phyloP scores from a whole-genome alignment of 2,329 filamentous ascomycete species.

The Phaeosphaeriaceae sp. region DNA sequence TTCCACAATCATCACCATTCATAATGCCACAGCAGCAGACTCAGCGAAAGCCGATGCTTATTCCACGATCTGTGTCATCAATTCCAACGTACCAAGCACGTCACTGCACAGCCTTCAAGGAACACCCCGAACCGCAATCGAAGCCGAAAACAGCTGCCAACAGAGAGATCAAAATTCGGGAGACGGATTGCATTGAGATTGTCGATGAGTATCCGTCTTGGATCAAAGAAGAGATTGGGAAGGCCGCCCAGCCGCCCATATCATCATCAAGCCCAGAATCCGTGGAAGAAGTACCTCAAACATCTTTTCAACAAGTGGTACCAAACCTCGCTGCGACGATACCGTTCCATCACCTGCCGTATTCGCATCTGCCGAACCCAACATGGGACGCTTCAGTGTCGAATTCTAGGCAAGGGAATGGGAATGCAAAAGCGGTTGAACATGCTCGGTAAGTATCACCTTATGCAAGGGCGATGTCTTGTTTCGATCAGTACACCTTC shows the following conservation, averaged over 20 bases:
- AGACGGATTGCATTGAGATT: constrained; percentile 30
- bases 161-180: not conserved
- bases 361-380: constrained; percentile 8
- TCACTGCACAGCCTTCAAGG: constrained; percentile 1
- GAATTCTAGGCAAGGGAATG: constrained; percentile 21
- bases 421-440: constrained; percentile 1
- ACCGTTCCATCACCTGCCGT: constrained; percentile 16
- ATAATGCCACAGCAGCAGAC: not conserved
- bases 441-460: constrained; percentile 29
- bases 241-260: constrained; percentile 1
- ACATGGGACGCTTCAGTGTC: constrained; percentile 15
- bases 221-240: constrained; percentile 17
- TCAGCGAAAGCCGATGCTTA: too few relatives aligned
- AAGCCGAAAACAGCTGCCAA: not conserved
- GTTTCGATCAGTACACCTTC: constrained; percentile 33
- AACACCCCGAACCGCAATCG: constrained; percentile 1
- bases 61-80: not conserved
- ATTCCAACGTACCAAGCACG: constrained; percentile 5
- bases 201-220: constrained; percentile 29
- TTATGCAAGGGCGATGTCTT: constrained; percentile 12
- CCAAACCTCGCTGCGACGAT: constrained; percentile 8
- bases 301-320: constrained; percentile 19
- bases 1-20: not conserved
- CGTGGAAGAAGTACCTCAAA: constrained; percentile 29
- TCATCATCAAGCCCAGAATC: constrained; percentile 15